Percentiles rank a stretch among this genome's conserved stretches.
These are phyloP conservation scores for Warburgia ugandensis DNA, from an alignment of 164 flowering plant genomes.

Conservation along the genomic window DNA sequence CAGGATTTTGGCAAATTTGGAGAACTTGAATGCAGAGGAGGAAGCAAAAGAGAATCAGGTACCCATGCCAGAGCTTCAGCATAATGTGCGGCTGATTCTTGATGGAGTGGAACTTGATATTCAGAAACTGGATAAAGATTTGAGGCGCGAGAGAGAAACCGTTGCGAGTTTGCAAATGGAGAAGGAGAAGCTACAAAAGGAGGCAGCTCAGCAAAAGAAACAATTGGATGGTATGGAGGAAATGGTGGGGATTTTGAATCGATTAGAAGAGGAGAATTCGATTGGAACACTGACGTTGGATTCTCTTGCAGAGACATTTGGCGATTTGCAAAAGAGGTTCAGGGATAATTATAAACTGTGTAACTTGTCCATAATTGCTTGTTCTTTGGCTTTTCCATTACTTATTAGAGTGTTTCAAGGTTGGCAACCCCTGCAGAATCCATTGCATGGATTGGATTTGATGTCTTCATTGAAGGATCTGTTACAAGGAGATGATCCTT, in stretches of 20 bases:
- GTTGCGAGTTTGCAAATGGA: constrained; percentile 56
- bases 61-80: constrained; percentile 88
- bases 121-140: constrained; percentile 51
- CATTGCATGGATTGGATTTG: constrained; percentile 53
- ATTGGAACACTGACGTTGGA: constrained; percentile 63
- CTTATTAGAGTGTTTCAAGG: constrained; percentile 74
- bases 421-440: constrained; percentile 81
- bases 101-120: constrained; percentile 68
- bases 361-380: constrained; percentile 72
- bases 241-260: constrained; percentile 35
- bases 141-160: constrained; percentile 71
- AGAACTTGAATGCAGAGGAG: constrained; percentile 71
- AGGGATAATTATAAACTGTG: constrained; percentile 62
- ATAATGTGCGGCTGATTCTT: constrained; percentile 64
- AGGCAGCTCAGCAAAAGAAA: constrained; percentile 42
- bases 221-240: constrained; percentile 53
- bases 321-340: constrained; percentile 39
- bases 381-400: constrained; percentile 62
- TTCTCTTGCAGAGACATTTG: constrained; percentile 44
- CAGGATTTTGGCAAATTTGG: constrained; percentile 72
- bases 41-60: constrained; percentile 56
- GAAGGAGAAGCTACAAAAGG: constrained; percentile 56
- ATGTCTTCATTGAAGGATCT: constrained; percentile 57
- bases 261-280: constrained; percentile 32
- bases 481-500: constrained; percentile 49